Evolutionary conservation across 257 asterid species (phyloP).

Genomic region (Solanum neorickii): DNA sequence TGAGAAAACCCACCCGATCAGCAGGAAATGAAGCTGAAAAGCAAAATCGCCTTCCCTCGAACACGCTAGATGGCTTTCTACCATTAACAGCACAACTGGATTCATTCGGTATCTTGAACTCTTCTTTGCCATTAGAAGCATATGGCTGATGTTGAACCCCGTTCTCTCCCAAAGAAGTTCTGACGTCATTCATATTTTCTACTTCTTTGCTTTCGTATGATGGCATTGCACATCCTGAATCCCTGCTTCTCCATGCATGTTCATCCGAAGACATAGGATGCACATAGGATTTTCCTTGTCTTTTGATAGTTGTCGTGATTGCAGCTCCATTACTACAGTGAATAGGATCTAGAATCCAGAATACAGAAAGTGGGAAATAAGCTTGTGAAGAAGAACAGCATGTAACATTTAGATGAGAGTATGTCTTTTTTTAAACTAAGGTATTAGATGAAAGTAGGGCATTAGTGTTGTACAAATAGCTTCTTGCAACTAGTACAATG

Average conservation of each 20-base stretch:
- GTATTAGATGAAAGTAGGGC: neutral
- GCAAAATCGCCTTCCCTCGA: slow-evolving; percentile 54
- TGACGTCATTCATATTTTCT: slow-evolving; percentile 2
- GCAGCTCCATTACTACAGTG: slow-evolving; percentile 26
- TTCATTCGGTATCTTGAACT: slow-evolving; percentile 23
- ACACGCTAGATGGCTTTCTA: slow-evolving; percentile 38
- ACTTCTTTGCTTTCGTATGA: slow-evolving; percentile 23
- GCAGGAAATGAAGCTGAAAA: slow-evolving; percentile 76
- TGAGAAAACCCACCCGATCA: slow-evolving; percentile 50
- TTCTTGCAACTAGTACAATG: neutral
- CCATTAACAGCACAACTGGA: slow-evolving; percentile 23
- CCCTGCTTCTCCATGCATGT: slow-evolving; percentile 13
- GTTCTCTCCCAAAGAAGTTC: slow-evolving; percentile 5
- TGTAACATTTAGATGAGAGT: neutral
- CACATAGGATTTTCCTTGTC: slow-evolving; percentile 35
- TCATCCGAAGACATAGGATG: slow-evolving; percentile 18
- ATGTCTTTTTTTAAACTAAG: neutral
- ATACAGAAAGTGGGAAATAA: neutral
- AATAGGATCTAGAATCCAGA: slow-evolving; percentile 33
- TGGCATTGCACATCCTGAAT: slow-evolving; percentile 19
- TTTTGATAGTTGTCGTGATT: slow-evolving; percentile 16
- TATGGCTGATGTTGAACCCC: slow-evolving; percentile 11
- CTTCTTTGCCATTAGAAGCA: slow-evolving; percentile 32
- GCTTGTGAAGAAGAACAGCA: neutral
- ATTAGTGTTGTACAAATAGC: neutral